Evolutionary conservation across 768 basidiomycete species (phyloP).

Genomic region (Suillus bovinus): DNA sequence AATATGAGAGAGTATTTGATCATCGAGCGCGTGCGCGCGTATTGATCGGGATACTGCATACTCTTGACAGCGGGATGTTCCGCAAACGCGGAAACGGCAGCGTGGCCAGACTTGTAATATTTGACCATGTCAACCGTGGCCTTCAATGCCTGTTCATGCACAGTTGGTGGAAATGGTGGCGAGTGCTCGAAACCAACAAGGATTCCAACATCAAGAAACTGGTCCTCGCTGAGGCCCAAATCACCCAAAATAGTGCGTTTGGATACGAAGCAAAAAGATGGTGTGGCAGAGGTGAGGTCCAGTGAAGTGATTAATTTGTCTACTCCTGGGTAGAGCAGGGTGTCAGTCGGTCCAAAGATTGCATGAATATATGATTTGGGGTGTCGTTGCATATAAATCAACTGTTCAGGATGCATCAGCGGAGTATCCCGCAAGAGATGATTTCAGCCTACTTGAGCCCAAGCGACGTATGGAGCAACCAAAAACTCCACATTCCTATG

Average conservation of each 20-base stretch:
- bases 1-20: conserved; percentile 91
- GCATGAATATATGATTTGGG: conserved; percentile 93
- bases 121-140: conserved; percentile 91
- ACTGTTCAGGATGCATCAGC: conserved; percentile 44
- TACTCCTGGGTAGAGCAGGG: conserved; percentile 82
- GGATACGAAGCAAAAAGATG: conserved; percentile 82
- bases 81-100: conserved; percentile 71
- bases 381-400: conserved; percentile 94
- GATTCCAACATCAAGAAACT: conserved; percentile 93
- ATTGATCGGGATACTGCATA: conserved; percentile 80
- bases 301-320: conserved; percentile 90
- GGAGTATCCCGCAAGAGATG: neutral
- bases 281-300: conserved; percentile 66
- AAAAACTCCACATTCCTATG: conserved; percentile 96
- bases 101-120: conserved; percentile 87
- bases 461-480: conserved; percentile 92
- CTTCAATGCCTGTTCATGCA: conserved; percentile 80
- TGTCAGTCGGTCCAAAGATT: conserved; percentile 88
- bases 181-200: conserved; percentile 88
- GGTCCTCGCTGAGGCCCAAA: conserved; percentile 74
- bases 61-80: conserved; percentile 84
- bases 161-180: conserved; percentile 76
- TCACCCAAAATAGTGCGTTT: conserved; percentile 74
- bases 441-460: conserved; percentile 80
- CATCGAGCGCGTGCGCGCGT: conserved; percentile 87